These are phyloP conservation scores for Metschnikowia koreensis DNA, from an alignment of 805 yeast genomes.

Conservation along the genomic window DNA sequence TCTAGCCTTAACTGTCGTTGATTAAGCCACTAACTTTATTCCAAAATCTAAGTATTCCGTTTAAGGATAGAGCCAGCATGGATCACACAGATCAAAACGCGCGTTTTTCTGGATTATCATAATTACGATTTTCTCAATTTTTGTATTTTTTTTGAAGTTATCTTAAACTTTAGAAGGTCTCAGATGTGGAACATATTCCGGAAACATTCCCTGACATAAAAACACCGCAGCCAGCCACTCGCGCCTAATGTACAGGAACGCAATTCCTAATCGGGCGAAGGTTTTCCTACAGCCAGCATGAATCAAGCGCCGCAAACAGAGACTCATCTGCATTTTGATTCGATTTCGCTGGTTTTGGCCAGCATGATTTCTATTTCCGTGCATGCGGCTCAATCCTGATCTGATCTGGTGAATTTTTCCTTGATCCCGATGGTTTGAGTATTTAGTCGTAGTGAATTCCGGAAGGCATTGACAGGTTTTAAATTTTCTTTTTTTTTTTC, in stretches of 20 bases:
- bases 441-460: background rate
- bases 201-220: background rate
- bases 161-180: background rate
- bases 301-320: background rate
- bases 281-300: conserved; percentile 1
- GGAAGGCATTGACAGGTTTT: background rate
- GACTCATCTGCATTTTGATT: background rate
- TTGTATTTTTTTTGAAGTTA: background rate
- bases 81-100: background rate
- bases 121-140: background rate
- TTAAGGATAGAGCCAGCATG: background rate
- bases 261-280: conserved; percentile 3
- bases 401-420: conserved; percentile 1
- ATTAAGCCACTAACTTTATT: too few relatives aligned
- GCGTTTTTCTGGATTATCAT: background rate
- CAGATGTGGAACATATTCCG: background rate
- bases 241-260: background rate
- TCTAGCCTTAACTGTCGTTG: too few relatives aligned
- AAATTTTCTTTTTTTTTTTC: background rate
- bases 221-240: conserved; percentile 4
- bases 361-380: conserved; percentile 6
- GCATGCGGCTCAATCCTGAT: conserved; percentile 1
- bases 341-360: conserved; percentile 2
- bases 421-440: background rate
- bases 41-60: background rate